Evolutionary conservation across 139 green algal species (phyloP), one percentile per base, ranked within the genome.

Genomic region (Micromonas commoda): DNA sequence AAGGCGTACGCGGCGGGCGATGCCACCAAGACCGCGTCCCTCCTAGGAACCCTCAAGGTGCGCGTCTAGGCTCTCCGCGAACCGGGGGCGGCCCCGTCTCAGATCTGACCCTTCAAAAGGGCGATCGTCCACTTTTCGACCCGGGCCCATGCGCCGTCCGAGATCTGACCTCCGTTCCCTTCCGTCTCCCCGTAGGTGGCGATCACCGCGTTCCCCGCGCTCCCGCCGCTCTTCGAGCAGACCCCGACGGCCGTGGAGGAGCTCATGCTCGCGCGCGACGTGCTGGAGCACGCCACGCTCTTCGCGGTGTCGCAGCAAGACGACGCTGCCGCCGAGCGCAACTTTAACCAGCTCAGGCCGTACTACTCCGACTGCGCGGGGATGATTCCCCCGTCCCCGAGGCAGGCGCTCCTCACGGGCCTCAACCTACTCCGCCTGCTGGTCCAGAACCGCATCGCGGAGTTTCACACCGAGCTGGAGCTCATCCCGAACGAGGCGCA

Each of bases 391-490:
- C 69, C 84, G 21, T 96, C 91, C 0, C 1, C 80, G 1, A 84
- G 91, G 35, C 88, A 97, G 82, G 37, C 80, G 9, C 23, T 85
- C 9, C 85, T 97, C 2, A 65, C 85, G 24, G 92, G 92, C 16
- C 83, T 98, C 19, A 93, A 96, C 84, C 86, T 99, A 77, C 83
- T 98, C 81, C 85, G 93, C 26, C 86, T 98, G 74, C 87, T 99
- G 51, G 91, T 97, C 37, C 86, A 93, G 61, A 98, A 97, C 83
- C 86, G 94, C 57, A 97, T 96, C 68, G 92, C 95, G 24, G 95
- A 98, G 83, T 99, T 99, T 76, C 94, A 98, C 86, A 96, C 91
- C 0, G 92, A 97, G 79, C 85, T 98, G 53, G 95, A 98, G 83
- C 80, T 96, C 26, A 86, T 97, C 24, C 71, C 87, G 1, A 29